A percentile compares a stretch with the other conserved stretches of the same genome.
Evolutionary conservation across 306 rosid genomes (phyloP).

Genomic region (Sphenostylis stenocarpa): DNA sequence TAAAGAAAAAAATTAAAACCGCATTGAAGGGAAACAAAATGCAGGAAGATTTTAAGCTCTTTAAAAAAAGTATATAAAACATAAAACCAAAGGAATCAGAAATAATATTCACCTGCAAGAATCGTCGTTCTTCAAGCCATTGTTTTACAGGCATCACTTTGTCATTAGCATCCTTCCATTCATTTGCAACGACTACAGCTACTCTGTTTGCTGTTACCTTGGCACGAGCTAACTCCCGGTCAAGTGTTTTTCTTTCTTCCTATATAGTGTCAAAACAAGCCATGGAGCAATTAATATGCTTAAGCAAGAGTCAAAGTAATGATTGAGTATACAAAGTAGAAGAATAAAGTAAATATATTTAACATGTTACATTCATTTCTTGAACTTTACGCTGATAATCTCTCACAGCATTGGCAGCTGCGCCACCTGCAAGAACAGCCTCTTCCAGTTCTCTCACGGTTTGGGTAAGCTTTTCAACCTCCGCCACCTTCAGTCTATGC

Average conservation of each 20-base stretch:
- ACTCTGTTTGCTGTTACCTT: conserved; percentile 98
- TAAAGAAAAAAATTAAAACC: conserved; percentile 19
- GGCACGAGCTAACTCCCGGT: conserved; percentile 98
- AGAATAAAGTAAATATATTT: conserved; percentile 13
- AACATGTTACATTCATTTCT: conserved; percentile 89
- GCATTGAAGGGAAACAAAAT: conserved; percentile 9
- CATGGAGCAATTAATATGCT: conserved; percentile 27
- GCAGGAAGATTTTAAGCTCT: not conserved
- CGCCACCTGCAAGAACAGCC: conserved; percentile 99
- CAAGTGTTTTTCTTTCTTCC: conserved; percentile 98
- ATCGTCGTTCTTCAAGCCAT: conserved; percentile 98
- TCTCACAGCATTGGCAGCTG: conserved; percentile 99
- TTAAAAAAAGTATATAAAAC: not conserved
- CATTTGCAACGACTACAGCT: conserved; percentile 96
- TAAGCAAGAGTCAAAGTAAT: conserved; percentile 14
- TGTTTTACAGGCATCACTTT: conserved; percentile 99
- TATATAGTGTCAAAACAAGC: conserved; percentile 42
- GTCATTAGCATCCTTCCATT: conserved; percentile 97
- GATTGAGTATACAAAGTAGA: conserved; percentile 15
- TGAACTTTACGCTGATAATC: conserved; percentile 98
- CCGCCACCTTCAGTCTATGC: conserved; percentile 98
- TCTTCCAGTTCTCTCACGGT: conserved; percentile 99
- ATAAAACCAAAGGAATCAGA: conserved; percentile 14
- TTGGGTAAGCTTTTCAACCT: conserved; percentile 98
- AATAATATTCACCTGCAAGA: conserved; percentile 65